phyloP scores from a whole-genome alignment of 2,329 filamentous ascomycete genomes.

The Penicillium decumbens region DNA sequence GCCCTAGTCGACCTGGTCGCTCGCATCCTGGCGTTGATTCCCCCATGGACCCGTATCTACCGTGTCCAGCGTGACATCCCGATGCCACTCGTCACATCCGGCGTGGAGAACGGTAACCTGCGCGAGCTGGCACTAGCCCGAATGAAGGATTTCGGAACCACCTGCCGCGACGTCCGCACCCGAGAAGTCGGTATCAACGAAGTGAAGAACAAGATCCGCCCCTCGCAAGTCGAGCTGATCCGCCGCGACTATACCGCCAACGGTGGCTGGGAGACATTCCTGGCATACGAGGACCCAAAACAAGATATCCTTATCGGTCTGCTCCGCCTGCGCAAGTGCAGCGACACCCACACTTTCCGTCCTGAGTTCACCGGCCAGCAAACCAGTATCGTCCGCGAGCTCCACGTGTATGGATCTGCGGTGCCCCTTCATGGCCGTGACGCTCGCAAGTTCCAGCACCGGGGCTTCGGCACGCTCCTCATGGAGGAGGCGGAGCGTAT shows the following conservation, averaged over 20 bases:
- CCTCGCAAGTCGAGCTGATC: slow-evolving; percentile 91
- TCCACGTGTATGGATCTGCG: slow-evolving; percentile 94
- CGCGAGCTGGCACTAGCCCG: slow-evolving; percentile 88
- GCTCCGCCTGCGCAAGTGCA: slow-evolving; percentile 84
- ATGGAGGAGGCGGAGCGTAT: slow-evolving; percentile 99
- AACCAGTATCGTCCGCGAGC: slow-evolving; percentile 84
- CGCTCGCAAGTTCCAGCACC: slow-evolving; percentile 95
- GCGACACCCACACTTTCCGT: slow-evolving; percentile 84
- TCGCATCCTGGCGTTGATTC: slow-evolving; percentile 88
- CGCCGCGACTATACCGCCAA: slow-evolving; percentile 92
- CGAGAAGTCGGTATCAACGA: slow-evolving; percentile 98
- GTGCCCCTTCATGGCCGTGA: slow-evolving; percentile 97
- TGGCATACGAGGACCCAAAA: slow-evolving; percentile 96
- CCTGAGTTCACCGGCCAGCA: slow-evolving; percentile 80
- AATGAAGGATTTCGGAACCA: slow-evolving; percentile 98
- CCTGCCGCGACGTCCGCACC: slow-evolving; percentile 91
- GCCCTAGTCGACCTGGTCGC: slow-evolving; percentile 93
- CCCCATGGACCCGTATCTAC: slow-evolving; percentile 97
- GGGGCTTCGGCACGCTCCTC: slow-evolving; percentile 88
- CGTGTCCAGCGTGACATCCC: slow-evolving; percentile 97
- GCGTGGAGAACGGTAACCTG: slow-evolving; percentile 95
- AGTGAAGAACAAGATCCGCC: slow-evolving; percentile 97
- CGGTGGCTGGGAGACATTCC: slow-evolving; percentile 96
- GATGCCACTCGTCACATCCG: slow-evolving; percentile 99
- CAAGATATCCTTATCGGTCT: slow-evolving; percentile 95